Evolutionary conservation across 768 basidiomycete species (phyloP).

Genomic region (Kwoniella dejecticola): DNA sequence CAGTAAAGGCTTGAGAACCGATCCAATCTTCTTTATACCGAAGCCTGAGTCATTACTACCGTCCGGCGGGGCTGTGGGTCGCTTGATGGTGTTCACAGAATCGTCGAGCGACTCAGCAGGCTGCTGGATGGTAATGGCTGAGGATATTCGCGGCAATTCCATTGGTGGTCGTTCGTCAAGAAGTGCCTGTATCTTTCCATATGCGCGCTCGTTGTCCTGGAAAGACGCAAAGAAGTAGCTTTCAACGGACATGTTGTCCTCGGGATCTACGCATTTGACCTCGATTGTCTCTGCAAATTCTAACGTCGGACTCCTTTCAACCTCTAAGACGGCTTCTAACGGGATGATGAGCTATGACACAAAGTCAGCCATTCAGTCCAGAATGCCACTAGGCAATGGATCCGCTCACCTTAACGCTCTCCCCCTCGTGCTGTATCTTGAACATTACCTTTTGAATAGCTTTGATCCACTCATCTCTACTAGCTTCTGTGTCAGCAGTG

Average conservation of each 20-base stretch:
- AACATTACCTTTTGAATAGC: conserved; percentile 89
- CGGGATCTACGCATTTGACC: conserved; percentile 70
- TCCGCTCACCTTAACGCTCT: conserved; percentile 77
- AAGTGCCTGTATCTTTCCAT: conserved; percentile 77
- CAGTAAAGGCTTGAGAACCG: conserved; percentile 38
- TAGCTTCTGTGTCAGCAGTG: conserved; percentile 48
- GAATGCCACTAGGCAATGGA: background rate
- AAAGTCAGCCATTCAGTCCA: background rate
- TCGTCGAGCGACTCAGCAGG: conserved; percentile 11
- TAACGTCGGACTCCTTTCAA: conserved; percentile 82
- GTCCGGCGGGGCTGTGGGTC: conserved; percentile 1
- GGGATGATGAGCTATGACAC: conserved; percentile 80
- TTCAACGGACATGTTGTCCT: conserved; percentile 70
- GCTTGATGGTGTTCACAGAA: conserved; percentile 25
- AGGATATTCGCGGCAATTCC: conserved; percentile 36
- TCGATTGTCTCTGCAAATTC: conserved; percentile 97
- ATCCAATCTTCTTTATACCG: conserved; percentile 32
- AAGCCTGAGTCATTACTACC: background rate
- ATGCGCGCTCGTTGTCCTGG: conserved; percentile 71
- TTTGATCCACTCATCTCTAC: conserved; percentile 74
- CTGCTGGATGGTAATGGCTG: conserved; percentile 20
- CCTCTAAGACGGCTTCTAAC: conserved; percentile 81
- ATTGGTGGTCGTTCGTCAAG: conserved; percentile 60
- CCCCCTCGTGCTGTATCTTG: conserved; percentile 93
- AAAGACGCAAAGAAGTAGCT: conserved; percentile 94